Evolutionary conservation across 2,329 filamentous ascomycete species (phyloP).

Genomic region (Pochonia chlamydosporia): DNA sequence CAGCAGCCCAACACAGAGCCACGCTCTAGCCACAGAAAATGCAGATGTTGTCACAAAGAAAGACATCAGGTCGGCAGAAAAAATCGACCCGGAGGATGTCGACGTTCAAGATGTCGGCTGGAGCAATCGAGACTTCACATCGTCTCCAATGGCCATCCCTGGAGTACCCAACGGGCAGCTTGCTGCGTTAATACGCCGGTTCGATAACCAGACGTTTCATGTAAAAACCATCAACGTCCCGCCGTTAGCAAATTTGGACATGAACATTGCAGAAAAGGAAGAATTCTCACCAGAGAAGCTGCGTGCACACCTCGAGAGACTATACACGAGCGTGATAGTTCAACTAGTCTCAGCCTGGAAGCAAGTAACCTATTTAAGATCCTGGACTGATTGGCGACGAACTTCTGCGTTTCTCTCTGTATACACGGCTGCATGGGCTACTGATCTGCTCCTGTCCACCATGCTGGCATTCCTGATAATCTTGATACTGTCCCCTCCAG

Average conservation of each 20-base stretch:
- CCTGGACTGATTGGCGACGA: constrained; percentile 68
- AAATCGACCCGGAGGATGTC: no score
- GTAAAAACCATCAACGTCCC: constrained; percentile 57
- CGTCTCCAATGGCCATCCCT: constrained; percentile 61
- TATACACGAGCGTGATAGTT: constrained; percentile 76
- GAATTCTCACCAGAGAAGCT: constrained; percentile 83
- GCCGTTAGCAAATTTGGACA: constrained; percentile 62
- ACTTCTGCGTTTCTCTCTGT: constrained; percentile 57
- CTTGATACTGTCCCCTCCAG: constrained; percentile 59
- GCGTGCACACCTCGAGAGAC: constrained; percentile 67
- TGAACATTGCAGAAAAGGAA: constrained; percentile 76
- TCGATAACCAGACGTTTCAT: constrained; percentile 64
- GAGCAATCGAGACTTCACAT: constrained; percentile 54
- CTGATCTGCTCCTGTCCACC: constrained; percentile 64
- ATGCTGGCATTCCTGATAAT: constrained; percentile 54
- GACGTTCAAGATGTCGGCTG: constrained; percentile 65
- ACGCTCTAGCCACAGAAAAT: no score
- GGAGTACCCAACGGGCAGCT: constrained; percentile 67
- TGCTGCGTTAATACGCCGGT: constrained; percentile 65
- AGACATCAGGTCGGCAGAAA: no score
- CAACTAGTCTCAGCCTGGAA: constrained; percentile 61
- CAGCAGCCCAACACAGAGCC: no score
- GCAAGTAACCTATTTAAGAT: constrained; percentile 69
- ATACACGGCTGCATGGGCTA: constrained; percentile 60
- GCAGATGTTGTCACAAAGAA: no score